Evolutionary conservation across 2,329 filamentous ascomycete genomes (phyloP), one percentile per base, ranked within the genome.

Genomic region (Talaromyces islandicus): DNA sequence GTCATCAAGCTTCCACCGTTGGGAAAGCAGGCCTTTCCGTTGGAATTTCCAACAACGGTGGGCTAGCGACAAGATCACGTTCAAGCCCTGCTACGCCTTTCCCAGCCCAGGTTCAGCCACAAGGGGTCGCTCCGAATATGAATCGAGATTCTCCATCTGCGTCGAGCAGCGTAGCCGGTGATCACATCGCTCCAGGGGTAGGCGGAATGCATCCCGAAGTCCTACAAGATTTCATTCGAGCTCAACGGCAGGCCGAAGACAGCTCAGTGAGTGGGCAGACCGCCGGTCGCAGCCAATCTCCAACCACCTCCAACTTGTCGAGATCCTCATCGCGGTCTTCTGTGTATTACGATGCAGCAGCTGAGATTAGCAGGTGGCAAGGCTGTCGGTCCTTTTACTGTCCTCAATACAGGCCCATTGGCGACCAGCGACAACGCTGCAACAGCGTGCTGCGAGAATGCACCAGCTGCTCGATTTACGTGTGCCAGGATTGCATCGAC

Each of bases 371-470:
- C 7, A 73, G 67, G 59, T 80, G 78, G 78, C 73, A 75, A 67
- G 78, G 78, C 19, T 81, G 78, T 62, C 76, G 77, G 59, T 77
- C 78, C 9, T 78, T 80, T 62, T 79, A 79, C 64, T 81, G 78
- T 60, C 76, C 78, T 0, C 71, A 73, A 38, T 75, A 72, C 57
- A 74, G 77, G 43, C 67, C 73, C 5, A 65, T 76, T 12, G 76
- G 77, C 11, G 78, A 81, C 62, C 76, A 78, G 59, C 76, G 78
- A 6, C 73, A 76, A 60, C 71, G 77, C 30, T 81, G 78, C 64
- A 66, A 72, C 12, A 78, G 75, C 56, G 65, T 73, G 30, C 70
- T 80, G 12, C 72, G 72, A 27, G 75, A 80, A 70, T 81, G 78
- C 65, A 73, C 72, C 12, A 71, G 70, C 41, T 81, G 78, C 66